Percentiles rank a stretch among this genome's conserved stretches.
Conservation (phyloP, 1,139 yeast species). For the Kluyveromyces marxianus region DNA sequence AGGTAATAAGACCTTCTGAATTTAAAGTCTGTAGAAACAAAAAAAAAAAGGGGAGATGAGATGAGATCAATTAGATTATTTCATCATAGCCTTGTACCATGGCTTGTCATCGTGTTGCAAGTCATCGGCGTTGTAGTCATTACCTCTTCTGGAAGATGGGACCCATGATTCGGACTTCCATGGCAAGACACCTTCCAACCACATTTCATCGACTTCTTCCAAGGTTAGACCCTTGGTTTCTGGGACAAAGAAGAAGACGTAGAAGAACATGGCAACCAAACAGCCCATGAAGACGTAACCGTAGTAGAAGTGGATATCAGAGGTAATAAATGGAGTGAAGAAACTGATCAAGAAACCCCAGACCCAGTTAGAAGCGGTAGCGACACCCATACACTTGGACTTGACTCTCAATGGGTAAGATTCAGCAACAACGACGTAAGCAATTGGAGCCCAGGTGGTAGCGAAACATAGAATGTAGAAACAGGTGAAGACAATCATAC, state of each 20-base stretch:
- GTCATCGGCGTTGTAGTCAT: conserved; percentile 19
- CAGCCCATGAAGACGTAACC: conserved; percentile 76
- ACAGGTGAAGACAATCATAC: conserved; percentile 73
- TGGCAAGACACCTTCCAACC: conserved; percentile 24
- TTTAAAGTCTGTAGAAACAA: neutral
- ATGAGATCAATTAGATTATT: neutral
- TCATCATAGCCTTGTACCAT: conserved; percentile 18
- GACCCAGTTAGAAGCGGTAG: conserved; percentile 67
- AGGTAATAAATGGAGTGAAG: conserved; percentile 66
- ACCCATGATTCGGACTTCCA: conserved; percentile 27
- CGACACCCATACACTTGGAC: conserved; percentile 70
- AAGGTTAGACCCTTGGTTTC: conserved; percentile 66
- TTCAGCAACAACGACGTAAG: conserved; percentile 66
- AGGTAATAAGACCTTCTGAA: too few species aligned
- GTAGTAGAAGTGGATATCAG: conserved; percentile 48
- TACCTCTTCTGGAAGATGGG: conserved; percentile 24
- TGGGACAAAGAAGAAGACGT: conserved; percentile 58
- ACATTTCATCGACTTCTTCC: conserved; percentile 66
- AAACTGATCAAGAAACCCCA: conserved; percentile 76
- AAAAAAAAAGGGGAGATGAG: neutral
- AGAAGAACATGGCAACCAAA: conserved; percentile 50
- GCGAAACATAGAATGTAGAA: conserved; percentile 76
- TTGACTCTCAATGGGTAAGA: conserved; percentile 73
- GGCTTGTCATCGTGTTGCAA: conserved; percentile 22
- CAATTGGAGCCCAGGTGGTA: conserved; percentile 77